Percentiles rank a stretch among this genome's conserved stretches.
Evolutionary conservation across 495 filamentous ascomycete genomes (phyloP).

Genomic region (Lasiosphaeriaceae sp.): DNA sequence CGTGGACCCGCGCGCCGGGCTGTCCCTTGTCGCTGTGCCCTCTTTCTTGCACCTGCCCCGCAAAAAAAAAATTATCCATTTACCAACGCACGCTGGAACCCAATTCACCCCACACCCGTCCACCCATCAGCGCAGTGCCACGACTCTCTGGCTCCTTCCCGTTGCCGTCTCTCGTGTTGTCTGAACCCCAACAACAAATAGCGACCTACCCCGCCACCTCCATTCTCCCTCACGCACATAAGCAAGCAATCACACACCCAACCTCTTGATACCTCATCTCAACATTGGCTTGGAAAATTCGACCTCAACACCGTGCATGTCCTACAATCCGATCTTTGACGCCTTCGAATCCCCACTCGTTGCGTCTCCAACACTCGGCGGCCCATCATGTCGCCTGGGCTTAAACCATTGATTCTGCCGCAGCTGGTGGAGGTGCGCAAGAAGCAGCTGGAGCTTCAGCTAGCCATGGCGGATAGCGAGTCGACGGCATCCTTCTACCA

Average conservation of each 20-base stretch:
- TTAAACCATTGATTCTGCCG: slow-evolving; percentile 49
- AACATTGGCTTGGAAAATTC: not conserved
- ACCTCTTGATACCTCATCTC: too few relatives aligned
- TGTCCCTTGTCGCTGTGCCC: not conserved
- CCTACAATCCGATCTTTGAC: not conserved
- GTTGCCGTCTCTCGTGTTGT: slow-evolving; percentile 6
- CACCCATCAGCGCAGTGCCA: not conserved
- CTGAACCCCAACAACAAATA: slow-evolving; percentile 18
- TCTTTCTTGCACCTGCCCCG: not conserved
- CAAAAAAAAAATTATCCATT: slow-evolving; percentile 6
- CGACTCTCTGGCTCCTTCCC: slow-evolving; percentile 2
- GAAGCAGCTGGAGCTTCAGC: slow-evolving; percentile 26
- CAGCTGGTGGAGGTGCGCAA: slow-evolving; percentile 49
- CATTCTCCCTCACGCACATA: slow-evolving; percentile 7
- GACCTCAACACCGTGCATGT: not conserved
- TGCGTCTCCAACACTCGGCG: not conserved
- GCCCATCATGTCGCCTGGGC: slow-evolving; percentile 45
- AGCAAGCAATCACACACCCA: too few relatives aligned
- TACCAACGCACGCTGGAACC: slow-evolving; percentile 5
- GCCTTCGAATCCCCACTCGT: not conserved
- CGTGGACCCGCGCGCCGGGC: not conserved
- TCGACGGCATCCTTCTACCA: slow-evolving; percentile 22
- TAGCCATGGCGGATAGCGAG: slow-evolving; percentile 16
- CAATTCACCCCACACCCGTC: not conserved
- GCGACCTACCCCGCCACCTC: slow-evolving; percentile 15